Conservation (phyloP, 495 filamentous ascomycete species). For the Lasiosphaeria miniovina region DNA sequence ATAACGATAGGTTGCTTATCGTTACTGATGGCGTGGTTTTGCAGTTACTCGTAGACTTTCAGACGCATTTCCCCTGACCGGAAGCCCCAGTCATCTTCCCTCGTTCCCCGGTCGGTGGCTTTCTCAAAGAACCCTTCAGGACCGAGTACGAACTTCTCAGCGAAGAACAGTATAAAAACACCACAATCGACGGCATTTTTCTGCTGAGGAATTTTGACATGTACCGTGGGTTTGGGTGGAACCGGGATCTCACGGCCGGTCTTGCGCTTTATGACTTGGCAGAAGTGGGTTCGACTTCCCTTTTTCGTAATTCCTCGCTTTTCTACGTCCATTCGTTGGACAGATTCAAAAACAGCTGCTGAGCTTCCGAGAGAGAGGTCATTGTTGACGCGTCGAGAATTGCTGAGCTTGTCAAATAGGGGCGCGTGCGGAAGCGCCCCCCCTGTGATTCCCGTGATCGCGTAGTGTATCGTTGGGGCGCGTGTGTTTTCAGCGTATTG, state of each 20-base stretch:
- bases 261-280: conserved; percentile 8
- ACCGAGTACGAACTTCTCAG: conserved; percentile 5
- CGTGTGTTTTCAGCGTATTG: too few species aligned
- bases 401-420: too few species aligned
- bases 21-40: conserved; percentile 1
- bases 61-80: not conserved
- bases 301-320: too few species aligned
- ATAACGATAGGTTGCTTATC: too few species aligned
- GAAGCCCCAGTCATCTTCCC: conserved; percentile 4
- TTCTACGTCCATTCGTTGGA: too few species aligned
- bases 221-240: conserved; percentile 4
- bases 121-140: conserved; percentile 8
- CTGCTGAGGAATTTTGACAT: conserved; percentile 11
- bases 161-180: conserved; percentile 8
- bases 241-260: not conserved
- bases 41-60: not conserved
- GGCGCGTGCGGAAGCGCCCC: too few species aligned
- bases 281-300: not conserved
- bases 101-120: conserved; percentile 5
- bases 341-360: too few species aligned
- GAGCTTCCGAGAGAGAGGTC: too few species aligned
- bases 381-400: too few species aligned
- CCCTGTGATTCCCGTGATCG: too few species aligned
- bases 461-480: too few species aligned
- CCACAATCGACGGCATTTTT: conserved; percentile 8